Evolutionary conservation across 768 basidiomycete species (phyloP).

Genomic region (Trametes coccinea): DNA sequence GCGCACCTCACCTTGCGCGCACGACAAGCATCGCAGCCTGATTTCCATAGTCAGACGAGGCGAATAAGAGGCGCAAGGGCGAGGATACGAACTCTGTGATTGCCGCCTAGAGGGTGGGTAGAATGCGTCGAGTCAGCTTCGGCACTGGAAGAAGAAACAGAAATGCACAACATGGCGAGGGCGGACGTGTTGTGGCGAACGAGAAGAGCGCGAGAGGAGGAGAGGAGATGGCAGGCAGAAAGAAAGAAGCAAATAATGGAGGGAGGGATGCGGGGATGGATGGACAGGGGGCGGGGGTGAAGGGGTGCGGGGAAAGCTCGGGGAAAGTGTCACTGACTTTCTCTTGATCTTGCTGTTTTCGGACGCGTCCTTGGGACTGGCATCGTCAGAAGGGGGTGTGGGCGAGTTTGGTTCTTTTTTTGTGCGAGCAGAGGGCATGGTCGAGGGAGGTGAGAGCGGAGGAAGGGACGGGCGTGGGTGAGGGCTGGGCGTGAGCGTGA

Average conservation of each 20-base stretch:
- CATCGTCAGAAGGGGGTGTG: slow-evolving; percentile 68
- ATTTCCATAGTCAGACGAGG: slow-evolving; percentile 26
- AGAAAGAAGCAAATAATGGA: slow-evolving; percentile 24
- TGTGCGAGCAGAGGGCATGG: slow-evolving; percentile 67
- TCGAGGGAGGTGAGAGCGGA: slow-evolving; percentile 27
- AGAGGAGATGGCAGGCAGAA: slow-evolving; percentile 26
- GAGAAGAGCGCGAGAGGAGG: neutral
- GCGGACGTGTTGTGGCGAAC: slow-evolving; percentile 5
- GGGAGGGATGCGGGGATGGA: slow-evolving; percentile 27
- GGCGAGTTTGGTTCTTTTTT: slow-evolving; percentile 66
- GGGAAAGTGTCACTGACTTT: slow-evolving; percentile 63
- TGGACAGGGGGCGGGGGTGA: slow-evolving; percentile 33
- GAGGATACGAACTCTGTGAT: slow-evolving; percentile 67
- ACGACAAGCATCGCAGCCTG: slow-evolving; percentile 85
- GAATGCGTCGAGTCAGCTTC: slow-evolving; percentile 33
- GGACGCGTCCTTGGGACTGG: slow-evolving; percentile 53
- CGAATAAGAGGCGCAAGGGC: slow-evolving; percentile 23
- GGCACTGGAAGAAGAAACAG: slow-evolving; percentile 19
- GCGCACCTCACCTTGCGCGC: slow-evolving; percentile 87
- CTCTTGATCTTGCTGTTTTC: slow-evolving; percentile 77
- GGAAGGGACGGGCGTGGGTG: neutral
- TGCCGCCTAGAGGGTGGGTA: slow-evolving; percentile 59
- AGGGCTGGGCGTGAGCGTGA: slow-evolving; percentile 22
- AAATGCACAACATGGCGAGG: slow-evolving; percentile 32
- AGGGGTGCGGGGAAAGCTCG: slow-evolving; percentile 57